Evolutionary conservation across 2,329 filamentous ascomycete species (phyloP).

Genomic region (Claviceps citrina): DNA sequence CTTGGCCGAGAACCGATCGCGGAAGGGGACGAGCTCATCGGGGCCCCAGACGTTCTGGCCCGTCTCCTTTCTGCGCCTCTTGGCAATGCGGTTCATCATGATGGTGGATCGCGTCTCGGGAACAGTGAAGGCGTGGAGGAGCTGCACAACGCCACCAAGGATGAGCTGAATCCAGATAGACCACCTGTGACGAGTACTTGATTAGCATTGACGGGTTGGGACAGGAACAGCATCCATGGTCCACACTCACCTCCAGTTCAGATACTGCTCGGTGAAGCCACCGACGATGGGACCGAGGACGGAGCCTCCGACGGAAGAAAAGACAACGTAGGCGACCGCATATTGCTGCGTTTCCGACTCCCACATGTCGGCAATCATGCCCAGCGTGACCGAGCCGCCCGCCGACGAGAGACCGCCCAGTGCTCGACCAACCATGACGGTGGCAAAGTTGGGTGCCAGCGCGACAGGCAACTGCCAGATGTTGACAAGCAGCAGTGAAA

Average conservation of each 20-base stretch:
- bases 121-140: constrained; percentile 51
- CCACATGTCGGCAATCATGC: constrained; percentile 63
- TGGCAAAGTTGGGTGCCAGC: constrained; percentile 56
- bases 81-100: constrained; percentile 66
- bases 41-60: constrained; percentile 53
- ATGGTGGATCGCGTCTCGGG: constrained; percentile 66
- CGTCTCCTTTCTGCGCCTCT: constrained; percentile 48
- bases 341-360: constrained; percentile 58
- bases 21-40: constrained; percentile 50
- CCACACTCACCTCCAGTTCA: constrained; percentile 43
- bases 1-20: constrained; percentile 39
- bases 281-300: constrained; percentile 66
- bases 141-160: constrained; percentile 54
- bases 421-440: constrained; percentile 53
- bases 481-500: constrained; percentile 60
- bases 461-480: constrained; percentile 60
- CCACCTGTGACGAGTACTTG: constrained; percentile 23
- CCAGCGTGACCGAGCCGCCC: constrained; percentile 57
- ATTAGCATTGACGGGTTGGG: background rate
- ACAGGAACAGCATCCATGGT: background rate
- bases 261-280: constrained; percentile 53
- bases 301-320: constrained; percentile 65
- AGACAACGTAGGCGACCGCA: constrained; percentile 60
- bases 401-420: constrained; percentile 57
- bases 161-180: constrained; percentile 77